Evolutionary conservation across 805 yeast species (phyloP), one percentile per base, ranked within the genome.

Genomic region (Candida parachauliodes): DNA sequence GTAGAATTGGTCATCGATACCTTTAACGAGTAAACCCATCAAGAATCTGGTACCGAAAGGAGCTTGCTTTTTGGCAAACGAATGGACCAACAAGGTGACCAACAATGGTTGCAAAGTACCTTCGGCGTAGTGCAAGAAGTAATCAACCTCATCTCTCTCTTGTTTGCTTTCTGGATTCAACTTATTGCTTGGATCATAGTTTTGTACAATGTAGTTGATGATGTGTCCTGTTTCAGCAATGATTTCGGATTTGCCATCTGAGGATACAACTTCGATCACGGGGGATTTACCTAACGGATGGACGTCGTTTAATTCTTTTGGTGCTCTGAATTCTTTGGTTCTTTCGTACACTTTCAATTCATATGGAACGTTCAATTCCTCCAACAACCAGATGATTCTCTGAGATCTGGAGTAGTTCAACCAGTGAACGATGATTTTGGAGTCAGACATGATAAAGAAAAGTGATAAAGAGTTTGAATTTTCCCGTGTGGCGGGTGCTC

Each of bases 141-240:
- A 81, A 41, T 72, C 74, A 24, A 76, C 70, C 28, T 57, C 41
- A 14, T 70, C 68, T 32, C 58, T 56, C 15, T 70, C 76, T 5
- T 65, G 63, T 6, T 55, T 67, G 31, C 57, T 52, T 5, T 42
- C 41, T 19, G 76, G 73, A 7, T 46, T 52, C 36, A 78, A 58
- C 15, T 53, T 59, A 11, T 63, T 52, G 2, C 52, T 46, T 16
- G 51, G 49, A 48, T 81, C 86, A 49, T 70, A 79, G 42, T 76
- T 59, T 16, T 54, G 50, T 34, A 79, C 55, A 20, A 83, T 49
- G 48, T 76, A 76, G 37, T 71, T 72, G 33, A 76, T 54, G 29
- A 83, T 80, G 32, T 67, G 65, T 2, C 83, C 88, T 11, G 81
- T 71, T 55, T 83, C 91, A 8, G 77, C 78, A 30, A 79, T 44